Conservation (phyloP, 371 early-diverging fungal species). For the Mucor piriformis region DNA sequence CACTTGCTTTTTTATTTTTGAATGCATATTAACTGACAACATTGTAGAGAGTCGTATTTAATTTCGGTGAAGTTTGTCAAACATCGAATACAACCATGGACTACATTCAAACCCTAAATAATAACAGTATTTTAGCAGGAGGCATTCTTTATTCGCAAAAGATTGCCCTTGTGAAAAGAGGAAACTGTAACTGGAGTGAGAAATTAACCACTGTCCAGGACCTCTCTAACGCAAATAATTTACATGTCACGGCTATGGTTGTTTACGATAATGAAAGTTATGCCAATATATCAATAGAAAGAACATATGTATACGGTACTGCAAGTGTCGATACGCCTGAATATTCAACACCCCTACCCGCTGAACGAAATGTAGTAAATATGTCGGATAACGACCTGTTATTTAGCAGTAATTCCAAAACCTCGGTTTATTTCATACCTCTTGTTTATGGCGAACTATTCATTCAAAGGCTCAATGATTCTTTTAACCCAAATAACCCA, state of each 20-base stretch:
- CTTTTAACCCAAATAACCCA: slow-evolving; percentile 14
- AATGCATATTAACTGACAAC: background rate
- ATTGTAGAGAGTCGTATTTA: slow-evolving; percentile 28
- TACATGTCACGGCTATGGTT: slow-evolving; percentile 23
- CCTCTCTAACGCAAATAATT: slow-evolving; percentile 8
- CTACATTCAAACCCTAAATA: slow-evolving; percentile 11
- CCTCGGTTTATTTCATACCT: slow-evolving; percentile 29
- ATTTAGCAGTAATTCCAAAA: too few relatives aligned
- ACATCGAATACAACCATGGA: slow-evolving; percentile 25
- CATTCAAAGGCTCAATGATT: slow-evolving; percentile 6
- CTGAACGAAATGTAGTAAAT: slow-evolving; percentile 11
- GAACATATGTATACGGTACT: background rate
- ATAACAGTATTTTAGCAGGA: slow-evolving; percentile 6
- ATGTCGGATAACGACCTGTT: slow-evolving; percentile 35
- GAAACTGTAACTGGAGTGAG: slow-evolving; percentile 34
- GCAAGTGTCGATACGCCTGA: slow-evolving; percentile 9
- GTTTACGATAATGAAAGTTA: slow-evolving; percentile 35
- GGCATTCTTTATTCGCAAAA: slow-evolving; percentile 16
- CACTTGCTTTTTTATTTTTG: background rate
- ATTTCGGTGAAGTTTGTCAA: slow-evolving; percentile 26
- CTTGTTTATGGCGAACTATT: slow-evolving; percentile 23
- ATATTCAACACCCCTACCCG: slow-evolving; percentile 18
- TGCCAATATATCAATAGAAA: background rate
- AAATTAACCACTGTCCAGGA: slow-evolving; percentile 21
- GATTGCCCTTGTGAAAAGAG: slow-evolving; percentile 32